Base-by-base conservation (phyloP, 2,329 filamentous ascomycete species). In the Cylindrodendrum hubeiense region DNA sequence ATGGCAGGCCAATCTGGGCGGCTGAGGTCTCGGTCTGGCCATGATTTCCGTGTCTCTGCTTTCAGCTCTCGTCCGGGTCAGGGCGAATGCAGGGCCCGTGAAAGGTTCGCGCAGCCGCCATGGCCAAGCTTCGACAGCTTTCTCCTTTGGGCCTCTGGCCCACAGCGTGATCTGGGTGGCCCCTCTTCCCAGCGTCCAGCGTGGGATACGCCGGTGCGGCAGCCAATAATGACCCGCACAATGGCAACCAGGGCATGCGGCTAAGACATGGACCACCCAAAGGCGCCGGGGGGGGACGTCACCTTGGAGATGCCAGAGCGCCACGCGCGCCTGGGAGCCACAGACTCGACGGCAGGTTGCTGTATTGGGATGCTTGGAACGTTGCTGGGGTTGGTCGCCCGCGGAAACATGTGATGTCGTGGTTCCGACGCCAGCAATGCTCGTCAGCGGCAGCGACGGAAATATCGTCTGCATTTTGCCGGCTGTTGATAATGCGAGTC, bases 181-280 rank as follows among this genome's bases (percentile, higher is more conserved):
- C 61, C 65, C 61, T 63, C 63, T 65, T 44, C 61, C 67, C 64
- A 43, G 53, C 54, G 60, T 52, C 63, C 57, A 55, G 61, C 64
- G 67, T 74, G 71, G 68, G 71, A 73, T 69, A 46, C 64, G 56
- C 53, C 33, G 52, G 50, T 57, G 55, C 54, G 49, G 41, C 57
- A 51, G 63, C 71, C 72, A 74, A 74, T 74, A 63, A 72, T 66
- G 62, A 60, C 39, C 34, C 52, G 54, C 51, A 63, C 65, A 73
- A 74, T 72, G 65, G 50, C 66, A 74, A 74, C 68, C 62, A 67
- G 34, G n/a, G 54, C 53, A 68, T 71, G 71, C 71, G 66, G 71
- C 71, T 74, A 74, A 70, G 70, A 72, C 68, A 71, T 60, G 67
- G 68, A 39, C 63, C 65, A 55, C 55, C 37, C 63, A 67, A 57